phyloP scores from a whole-genome alignment of 352 stramenopile species.

The Phytophthora cryptogea region DNA sequence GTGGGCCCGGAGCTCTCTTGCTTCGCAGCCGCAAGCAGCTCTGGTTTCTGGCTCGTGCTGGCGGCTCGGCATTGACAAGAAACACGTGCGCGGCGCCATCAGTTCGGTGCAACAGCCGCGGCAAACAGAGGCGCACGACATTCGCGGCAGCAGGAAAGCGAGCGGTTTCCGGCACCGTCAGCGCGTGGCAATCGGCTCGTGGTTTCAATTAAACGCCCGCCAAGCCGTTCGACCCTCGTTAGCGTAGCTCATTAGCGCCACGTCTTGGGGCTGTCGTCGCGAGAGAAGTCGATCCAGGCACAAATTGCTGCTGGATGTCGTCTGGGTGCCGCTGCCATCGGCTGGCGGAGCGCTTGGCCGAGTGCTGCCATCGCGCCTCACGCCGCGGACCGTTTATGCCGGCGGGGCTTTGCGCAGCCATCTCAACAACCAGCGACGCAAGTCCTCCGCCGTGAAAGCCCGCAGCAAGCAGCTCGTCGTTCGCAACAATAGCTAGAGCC shows the following conservation, averaged over 20 bases:
- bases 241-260: not conserved
- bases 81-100: slow-evolving; percentile 22
- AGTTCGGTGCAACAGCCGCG: slow-evolving; percentile 27
- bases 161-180: slow-evolving; percentile 5
- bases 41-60: slow-evolving; percentile 26
- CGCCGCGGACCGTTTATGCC: slow-evolving; percentile 9
- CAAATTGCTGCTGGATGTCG: not conserved
- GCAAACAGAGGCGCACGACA: slow-evolving; percentile 5
- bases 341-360: slow-evolving; percentile 22
- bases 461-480: not conserved
- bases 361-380: slow-evolving; percentile 11
- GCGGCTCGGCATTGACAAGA: slow-evolving; percentile 21
- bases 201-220: slow-evolving; percentile 12
- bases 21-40: slow-evolving; percentile 15
- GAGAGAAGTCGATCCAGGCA: not conserved
- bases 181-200: slow-evolving; percentile 3
- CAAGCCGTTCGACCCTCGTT: not conserved
- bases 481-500: too few relatives aligned
- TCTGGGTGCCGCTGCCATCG: slow-evolving; percentile 8
- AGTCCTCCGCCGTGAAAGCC: too few relatives aligned
- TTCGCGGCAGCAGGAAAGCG: not conserved
- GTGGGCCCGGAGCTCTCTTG: slow-evolving; percentile 15
- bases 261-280: not conserved
- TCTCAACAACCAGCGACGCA: slow-evolving; percentile 11
- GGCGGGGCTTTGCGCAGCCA: slow-evolving; percentile 19